Evolutionary conservation across 805 yeast species (phyloP).

Genomic region (Wickerhamomyces queroliae): DNA sequence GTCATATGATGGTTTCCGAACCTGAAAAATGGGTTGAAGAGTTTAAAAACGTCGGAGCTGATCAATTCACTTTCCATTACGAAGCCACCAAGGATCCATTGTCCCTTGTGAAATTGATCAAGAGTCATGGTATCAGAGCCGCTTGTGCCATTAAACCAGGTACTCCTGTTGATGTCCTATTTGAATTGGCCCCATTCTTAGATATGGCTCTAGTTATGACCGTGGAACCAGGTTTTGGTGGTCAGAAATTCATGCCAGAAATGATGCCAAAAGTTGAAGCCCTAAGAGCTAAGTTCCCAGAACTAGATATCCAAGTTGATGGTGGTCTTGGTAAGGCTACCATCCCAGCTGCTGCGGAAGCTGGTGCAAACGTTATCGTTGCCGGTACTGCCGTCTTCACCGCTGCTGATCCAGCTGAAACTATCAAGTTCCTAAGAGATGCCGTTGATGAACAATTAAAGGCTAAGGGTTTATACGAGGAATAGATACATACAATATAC

Average conservation of each 20-base stretch:
- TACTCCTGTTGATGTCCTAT: conserved; percentile 79
- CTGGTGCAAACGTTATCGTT: conserved; percentile 97
- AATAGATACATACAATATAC: too few relatives aligned
- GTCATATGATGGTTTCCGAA: conserved; percentile 95
- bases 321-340: conserved; percentile 92
- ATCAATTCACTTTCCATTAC: conserved; percentile 92
- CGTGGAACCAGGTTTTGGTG: conserved; percentile 99
- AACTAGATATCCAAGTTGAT: conserved; percentile 88
- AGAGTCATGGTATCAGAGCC: conserved; percentile 78
- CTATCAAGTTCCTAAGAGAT: conserved; percentile 61
- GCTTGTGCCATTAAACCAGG: conserved; percentile 94
- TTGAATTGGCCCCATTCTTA: conserved; percentile 65
- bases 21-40: conserved; percentile 95
- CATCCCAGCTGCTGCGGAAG: conserved; percentile 82
- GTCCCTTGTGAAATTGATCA: conserved; percentile 70
- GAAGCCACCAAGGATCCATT: conserved; percentile 83
- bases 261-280: conserved; percentile 95
- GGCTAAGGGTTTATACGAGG: conserved; percentile 35
- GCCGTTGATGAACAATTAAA: conserved; percentile 49
- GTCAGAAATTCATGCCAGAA: conserved; percentile 89
- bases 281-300: conserved; percentile 68
- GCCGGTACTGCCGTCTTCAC: conserved; percentile 95
- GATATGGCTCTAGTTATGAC: conserved; percentile 99
- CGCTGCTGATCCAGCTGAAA: conserved; percentile 72
- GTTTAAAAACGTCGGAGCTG: conserved; percentile 91